Evolutionary conservation across 352 stramenopile genomes (phyloP), one percentile per base, ranked within the genome.

Genomic region (Globisporangium cystogenes): DNA sequence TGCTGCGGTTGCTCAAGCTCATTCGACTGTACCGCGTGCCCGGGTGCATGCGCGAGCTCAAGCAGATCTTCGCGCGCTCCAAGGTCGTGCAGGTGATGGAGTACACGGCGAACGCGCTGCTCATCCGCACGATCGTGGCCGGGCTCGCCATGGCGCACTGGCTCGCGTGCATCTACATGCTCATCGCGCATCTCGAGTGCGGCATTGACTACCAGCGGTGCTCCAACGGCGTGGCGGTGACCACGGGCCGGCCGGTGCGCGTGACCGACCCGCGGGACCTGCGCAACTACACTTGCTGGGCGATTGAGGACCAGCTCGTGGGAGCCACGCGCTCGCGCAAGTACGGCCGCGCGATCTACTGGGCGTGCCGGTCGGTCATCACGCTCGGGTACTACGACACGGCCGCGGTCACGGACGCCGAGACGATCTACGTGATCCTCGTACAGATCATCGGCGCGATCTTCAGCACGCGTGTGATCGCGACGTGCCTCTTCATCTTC

Each of bases 401-500:
- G 0, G 68, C 65, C 1, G 66, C 78, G 0, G 64, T 79, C 11
- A 85, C 76, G 0, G 67, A 86, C 35, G 1, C 59, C 14, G 76
- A 90, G 57, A 88, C 76, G 5, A 11, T 71, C 0, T 87, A 78
- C 46, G 76, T 53, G 0, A 82, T 88, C 40, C 36, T 81, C 20
- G 70, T 74, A 3, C 76, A 87, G 54, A 65, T 90, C n/a, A 29
- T 77, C 6, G 71, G 77, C n/a, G 76, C 74, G 14, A 64, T 88
- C 14, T 86, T 87, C 64, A 84, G 64, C 27, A 88, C 77, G 3
- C 72, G 74, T 5, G 62, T 87, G n/a, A 64, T 90, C 7, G 75
- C 80, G 23, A 86, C 75, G 0, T 90, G 83, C 21, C 55, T 86
- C 16, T 90, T 90, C 49, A 80, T 90, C 26, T 86, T 90, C 35